Base-by-base conservation (phyloP, 2,329 filamentous ascomycete genomes). In the Hymenoscyphus scutula region DNA sequence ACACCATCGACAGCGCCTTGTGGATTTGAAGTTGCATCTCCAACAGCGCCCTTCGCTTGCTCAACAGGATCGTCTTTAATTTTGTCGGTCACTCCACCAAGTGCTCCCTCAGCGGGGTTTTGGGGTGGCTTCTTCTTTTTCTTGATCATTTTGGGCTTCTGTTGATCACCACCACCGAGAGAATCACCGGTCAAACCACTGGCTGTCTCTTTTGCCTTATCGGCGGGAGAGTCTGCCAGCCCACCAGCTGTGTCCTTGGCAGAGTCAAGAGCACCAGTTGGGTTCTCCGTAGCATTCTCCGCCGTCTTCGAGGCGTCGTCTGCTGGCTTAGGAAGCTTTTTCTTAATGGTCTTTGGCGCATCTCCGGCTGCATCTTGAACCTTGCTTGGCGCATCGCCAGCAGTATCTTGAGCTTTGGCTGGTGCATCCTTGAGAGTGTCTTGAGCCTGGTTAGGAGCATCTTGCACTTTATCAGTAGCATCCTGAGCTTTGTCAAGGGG, bases 1-100 rank as follows among this genome's bases (percentile, higher is more conserved):
- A 51, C 56, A 48, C 58, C 64, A 17, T 58, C 58, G n/a, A 56
- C 62, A 45, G 34, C 61, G 6, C 59, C 62, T 53, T 61, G 30
- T 3, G 56, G 64, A n/a, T 56, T 65, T 1, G 38, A 37, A 10
- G 60, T 34, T 48, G 64, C 57, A 38, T 60, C 59, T 3, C 56
- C 56, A 19, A 32, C 56, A 1, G 17, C 59, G 37, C 45, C 53
- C 19, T 61, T 25, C 25, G 62, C 66, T 51, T 62, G 53, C 17
- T 61, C 61, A 30, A 56, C 48, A 58, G 41, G 5, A 53, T 65
- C 29, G 37, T 65, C 58, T 1, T 45, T 45, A 5, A 27, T 45
- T 15, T 45, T 56, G 41, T 61, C 57, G 51, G 56, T 59, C 7
- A 59, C 17, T 30, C 48, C 51, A 10, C 59, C 60, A 1, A 64